Evolutionary conservation across 176 grass and related monocot species (phyloP).

Genomic region (Saccharum spontaneum): DNA sequence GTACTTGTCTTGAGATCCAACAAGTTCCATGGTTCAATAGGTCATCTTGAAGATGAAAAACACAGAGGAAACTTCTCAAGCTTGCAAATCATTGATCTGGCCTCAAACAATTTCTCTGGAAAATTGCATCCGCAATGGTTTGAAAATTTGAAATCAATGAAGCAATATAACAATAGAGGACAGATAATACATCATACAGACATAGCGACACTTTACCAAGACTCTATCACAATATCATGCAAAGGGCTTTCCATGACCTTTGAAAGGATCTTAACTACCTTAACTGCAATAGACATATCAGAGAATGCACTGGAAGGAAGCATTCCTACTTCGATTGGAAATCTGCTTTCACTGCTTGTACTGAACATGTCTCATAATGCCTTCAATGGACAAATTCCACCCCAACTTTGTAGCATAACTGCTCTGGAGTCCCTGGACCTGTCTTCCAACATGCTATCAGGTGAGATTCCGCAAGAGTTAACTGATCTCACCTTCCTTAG

Average conservation of each 20-base stretch:
- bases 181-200: not conserved
- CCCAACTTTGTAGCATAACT: not conserved
- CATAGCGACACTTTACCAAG: not conserved
- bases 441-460: slow-evolving; percentile 32
- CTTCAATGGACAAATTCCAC: slow-evolving; percentile 6
- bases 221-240: not conserved
- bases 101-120: slow-evolving; percentile 42
- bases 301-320: not conserved
- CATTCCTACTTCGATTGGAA: not conserved
- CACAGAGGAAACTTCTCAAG: not conserved
- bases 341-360: not conserved
- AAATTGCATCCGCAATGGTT: not conserved
- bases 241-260: not conserved
- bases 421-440: slow-evolving; percentile 36
- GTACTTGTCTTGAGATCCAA: slow-evolving; percentile 42
- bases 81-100: slow-evolving; percentile 41
- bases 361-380: slow-evolving; percentile 23
- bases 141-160: not conserved
- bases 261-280: slow-evolving; percentile 7
- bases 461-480: slow-evolving; percentile 7
- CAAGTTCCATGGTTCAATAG: slow-evolving; percentile 19
- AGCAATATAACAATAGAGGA: not conserved
- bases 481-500: too few relatives aligned
- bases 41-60: not conserved
- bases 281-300: slow-evolving; percentile 9